Conservation (phyloP, 2,329 filamentous ascomycete genomes). For the Sclerotinia subarctica region DNA sequence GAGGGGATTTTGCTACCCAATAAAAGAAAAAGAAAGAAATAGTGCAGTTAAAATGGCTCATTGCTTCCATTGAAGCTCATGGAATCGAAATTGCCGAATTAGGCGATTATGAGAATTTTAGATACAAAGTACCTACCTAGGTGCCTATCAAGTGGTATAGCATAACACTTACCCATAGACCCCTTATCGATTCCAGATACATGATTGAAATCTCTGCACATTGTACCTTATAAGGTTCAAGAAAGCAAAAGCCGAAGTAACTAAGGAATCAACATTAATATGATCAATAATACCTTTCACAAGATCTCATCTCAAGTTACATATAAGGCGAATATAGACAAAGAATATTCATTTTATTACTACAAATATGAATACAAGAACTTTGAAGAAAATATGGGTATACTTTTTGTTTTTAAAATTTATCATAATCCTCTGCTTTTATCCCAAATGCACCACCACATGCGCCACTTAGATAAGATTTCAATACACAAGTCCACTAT, state of each 20-base stretch:
- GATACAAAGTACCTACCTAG: neutral
- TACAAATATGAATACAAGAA: neutral
- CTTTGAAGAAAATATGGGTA: slow-evolving; percentile 11
- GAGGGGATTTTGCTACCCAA: neutral
- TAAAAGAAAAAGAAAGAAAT: neutral
- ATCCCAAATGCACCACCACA: slow-evolving; percentile 6
- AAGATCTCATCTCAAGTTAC: neutral
- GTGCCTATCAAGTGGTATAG: neutral
- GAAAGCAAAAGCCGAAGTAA: no score
- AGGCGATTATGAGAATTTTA: neutral
- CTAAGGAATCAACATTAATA: no score
- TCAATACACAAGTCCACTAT: slow-evolving; percentile 22
- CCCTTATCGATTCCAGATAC: neutral
- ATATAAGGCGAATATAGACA: neutral
- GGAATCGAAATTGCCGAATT: neutral
- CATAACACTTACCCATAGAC: neutral
- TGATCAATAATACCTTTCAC: neutral
- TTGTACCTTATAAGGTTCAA: no score
- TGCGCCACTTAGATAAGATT: neutral
- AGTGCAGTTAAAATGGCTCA: neutral
- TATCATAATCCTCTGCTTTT: slow-evolving; percentile 8
- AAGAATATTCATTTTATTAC: slow-evolving; percentile 7
- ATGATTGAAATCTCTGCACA: no score
- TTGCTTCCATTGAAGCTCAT: neutral
- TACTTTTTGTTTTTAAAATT: slow-evolving; percentile 15